Base-by-base conservation (phyloP, 2,329 filamentous ascomycete species). In the Nothopassalora personata region DNA sequence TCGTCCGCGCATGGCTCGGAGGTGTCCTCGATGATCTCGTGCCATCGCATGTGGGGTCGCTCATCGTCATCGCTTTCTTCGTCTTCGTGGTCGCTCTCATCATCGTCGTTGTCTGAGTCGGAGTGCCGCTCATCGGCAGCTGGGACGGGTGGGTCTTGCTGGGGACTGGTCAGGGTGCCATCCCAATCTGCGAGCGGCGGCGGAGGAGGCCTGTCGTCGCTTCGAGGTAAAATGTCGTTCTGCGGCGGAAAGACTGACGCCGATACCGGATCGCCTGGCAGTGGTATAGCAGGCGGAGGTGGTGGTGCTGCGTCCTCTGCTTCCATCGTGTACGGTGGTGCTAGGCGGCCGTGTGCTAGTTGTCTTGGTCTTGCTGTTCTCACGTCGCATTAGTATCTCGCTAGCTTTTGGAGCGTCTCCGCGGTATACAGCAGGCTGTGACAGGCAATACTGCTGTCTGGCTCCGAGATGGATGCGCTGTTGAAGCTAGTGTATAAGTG, bases 1-100 rank as follows among this genome's bases (percentile, higher is more conserved):
- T 87, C 84, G 9, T 78, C 78, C 64, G 83, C 81, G 57, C 81
- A 79, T 6, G 84, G 83, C 2, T 72, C 69, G 0, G 81, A 81
- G 6, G 71, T 77, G 65, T 86, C 84, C 68, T 86, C 83, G 52
- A 77, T 75, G 50, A 83, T 77, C 4, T 80, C 78, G 19, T 56
- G 48, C 69, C 69, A 72, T 27, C 56, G 61, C 49, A 34, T 51
- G 7, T 51, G 49, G 27, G 50, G 58, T 23, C 57, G 46, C 9
- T 56, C 72, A 9, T 64, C 56, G 9, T 64, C 61, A 18, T 63
- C 59, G 8, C 66, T 64, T 46, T 78, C 75, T 19, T 59, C 64
- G 10, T 67, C 69, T n/a, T 67, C 68, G 39, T 60, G 53, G 9
- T 62, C 63, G 48, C 55, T 58, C 34, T 11, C 68, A 30, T 47